A percentile compares a stretch with the other conserved stretches of the same genome.
Evolutionary conservation across 1,284 basidiomycete species (phyloP).

Genomic region (Pseudozyma sp.): DNA sequence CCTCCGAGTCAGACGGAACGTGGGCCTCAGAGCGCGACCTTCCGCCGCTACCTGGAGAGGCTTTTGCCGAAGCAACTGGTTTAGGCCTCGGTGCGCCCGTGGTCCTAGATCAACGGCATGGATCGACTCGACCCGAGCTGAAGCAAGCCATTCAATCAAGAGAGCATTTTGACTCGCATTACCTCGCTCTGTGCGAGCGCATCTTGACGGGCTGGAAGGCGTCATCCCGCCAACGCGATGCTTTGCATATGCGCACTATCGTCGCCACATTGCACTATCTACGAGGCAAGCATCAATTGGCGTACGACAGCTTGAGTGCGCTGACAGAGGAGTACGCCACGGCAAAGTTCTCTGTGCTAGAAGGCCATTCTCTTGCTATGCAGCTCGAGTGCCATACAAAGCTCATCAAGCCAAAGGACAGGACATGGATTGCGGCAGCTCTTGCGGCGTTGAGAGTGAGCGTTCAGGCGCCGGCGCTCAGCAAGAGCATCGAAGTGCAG

Average conservation of each 20-base stretch:
- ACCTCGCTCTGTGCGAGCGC: constrained; percentile 76
- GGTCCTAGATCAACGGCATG: constrained; percentile 13
- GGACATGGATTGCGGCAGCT: constrained; percentile 78
- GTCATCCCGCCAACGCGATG: constrained; percentile 83
- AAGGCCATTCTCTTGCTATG: constrained; percentile 79
- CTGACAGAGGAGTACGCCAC: constrained; percentile 71
- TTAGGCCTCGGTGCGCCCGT: constrained; percentile 11
- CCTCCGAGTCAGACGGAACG: neutral
- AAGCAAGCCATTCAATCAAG: constrained; percentile 74
- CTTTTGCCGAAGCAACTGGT: constrained; percentile 2
- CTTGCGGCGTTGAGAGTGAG: constrained; percentile 33
- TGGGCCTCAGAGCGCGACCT: constrained; percentile 28
- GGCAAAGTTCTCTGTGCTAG: constrained; percentile 80
- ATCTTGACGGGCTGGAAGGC: constrained; percentile 83
- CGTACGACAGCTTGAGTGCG: constrained; percentile 24
- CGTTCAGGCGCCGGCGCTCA: neutral
- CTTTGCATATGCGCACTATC: constrained; percentile 82
- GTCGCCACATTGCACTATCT: constrained; percentile 83
- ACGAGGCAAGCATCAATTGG: constrained; percentile 24
- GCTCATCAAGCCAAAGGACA: constrained; percentile 74
- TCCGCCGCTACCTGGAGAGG: constrained; percentile 25
- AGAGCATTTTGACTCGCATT: constrained; percentile 59
- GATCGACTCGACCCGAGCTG: constrained; percentile 74
- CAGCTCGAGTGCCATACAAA: constrained; percentile 77
- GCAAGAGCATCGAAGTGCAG: constrained; percentile 4